phyloP scores from a whole-genome alignment of 208 protist species.

The Trypanosoma rangeli region DNA sequence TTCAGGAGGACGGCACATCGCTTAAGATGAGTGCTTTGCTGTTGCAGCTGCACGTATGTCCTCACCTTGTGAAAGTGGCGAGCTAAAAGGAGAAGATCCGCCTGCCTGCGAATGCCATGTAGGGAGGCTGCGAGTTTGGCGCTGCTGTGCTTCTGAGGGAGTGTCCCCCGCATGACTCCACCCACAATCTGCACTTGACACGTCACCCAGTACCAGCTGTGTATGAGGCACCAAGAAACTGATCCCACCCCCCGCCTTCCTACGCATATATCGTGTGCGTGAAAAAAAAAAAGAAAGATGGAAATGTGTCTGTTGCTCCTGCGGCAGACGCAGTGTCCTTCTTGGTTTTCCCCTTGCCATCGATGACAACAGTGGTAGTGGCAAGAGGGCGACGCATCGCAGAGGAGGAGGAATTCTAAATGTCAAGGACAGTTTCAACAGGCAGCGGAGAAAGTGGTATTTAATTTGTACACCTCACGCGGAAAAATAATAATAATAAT shows the following conservation, averaged over 20 bases:
- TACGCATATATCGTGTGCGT: background rate
- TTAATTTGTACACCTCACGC: background rate
- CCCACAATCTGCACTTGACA: background rate
- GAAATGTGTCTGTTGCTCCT: background rate
- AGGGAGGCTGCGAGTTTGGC: background rate
- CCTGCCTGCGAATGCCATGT: slow-evolving; percentile 7
- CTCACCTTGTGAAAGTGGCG: slow-evolving; percentile 40
- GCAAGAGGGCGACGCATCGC: background rate
- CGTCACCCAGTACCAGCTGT: background rate
- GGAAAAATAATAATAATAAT: background rate
- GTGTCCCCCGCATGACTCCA: background rate
- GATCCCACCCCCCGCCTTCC: background rate
- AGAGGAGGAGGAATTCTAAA: background rate
- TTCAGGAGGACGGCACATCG: slow-evolving; percentile 68
- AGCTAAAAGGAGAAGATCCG: slow-evolving; percentile 29
- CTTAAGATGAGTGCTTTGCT: slow-evolving; percentile 52
- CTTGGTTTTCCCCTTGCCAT: background rate
- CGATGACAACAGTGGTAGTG: background rate
- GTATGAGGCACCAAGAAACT: background rate
- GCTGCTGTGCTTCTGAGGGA: background rate
- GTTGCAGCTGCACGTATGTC: slow-evolving; percentile 33
- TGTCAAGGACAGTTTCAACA: background rate
- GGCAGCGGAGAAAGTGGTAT: background rate
- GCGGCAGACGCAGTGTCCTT: background rate
- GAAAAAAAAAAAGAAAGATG: background rate